Percentiles rank a stretch among this genome's conserved stretches.
Conservation (phyloP, 192 early-diverging fungal species). For the Chytriomyces hyalinus region DNA sequence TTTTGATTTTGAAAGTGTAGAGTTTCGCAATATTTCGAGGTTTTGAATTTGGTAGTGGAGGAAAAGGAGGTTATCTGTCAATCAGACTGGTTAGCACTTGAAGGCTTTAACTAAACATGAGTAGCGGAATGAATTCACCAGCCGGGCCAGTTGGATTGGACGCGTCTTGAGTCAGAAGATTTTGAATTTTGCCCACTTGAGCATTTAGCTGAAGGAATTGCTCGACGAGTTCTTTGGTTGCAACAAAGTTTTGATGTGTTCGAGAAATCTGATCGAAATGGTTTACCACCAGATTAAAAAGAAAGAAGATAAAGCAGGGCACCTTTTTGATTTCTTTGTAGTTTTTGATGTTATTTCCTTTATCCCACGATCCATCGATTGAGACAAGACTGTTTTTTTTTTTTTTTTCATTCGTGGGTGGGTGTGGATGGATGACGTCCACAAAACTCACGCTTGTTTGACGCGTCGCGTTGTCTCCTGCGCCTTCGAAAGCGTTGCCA, state of each 20-base stretch:
- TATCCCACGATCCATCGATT: slow-evolving; percentile 86
- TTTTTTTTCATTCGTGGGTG: slow-evolving; percentile 49
- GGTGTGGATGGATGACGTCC: background rate
- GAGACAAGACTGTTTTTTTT: slow-evolving; percentile 74
- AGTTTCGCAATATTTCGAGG: slow-evolving; percentile 82
- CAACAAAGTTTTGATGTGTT: slow-evolving; percentile 94
- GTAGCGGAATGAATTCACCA: slow-evolving; percentile 3
- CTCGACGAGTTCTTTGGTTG: slow-evolving; percentile 82
- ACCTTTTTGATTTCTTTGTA: slow-evolving; percentile 91
- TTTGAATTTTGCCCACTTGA: slow-evolving; percentile 73
- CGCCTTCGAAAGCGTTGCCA: slow-evolving; percentile 15
- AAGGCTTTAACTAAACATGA: too few species aligned
- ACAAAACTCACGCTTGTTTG: slow-evolving; percentile 26
- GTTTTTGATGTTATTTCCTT: slow-evolving; percentile 85
- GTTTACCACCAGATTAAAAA: background rate
- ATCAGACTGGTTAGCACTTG: background rate
- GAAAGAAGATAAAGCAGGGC: background rate
- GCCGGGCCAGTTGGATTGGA: slow-evolving; percentile 70
- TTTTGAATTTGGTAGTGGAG: slow-evolving; percentile 89
- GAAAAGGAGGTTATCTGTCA: slow-evolving; percentile 73
- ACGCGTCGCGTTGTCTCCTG: slow-evolving; percentile 46
- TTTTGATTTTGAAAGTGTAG: slow-evolving; percentile 78
- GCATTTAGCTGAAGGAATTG: slow-evolving; percentile 87
- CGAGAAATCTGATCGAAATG: slow-evolving; percentile 72
- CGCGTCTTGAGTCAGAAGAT: slow-evolving; percentile 72